phyloP scores from a whole-genome alignment of 352 stramenopile genomes.

The Saprolegnia parasitica region DNA sequence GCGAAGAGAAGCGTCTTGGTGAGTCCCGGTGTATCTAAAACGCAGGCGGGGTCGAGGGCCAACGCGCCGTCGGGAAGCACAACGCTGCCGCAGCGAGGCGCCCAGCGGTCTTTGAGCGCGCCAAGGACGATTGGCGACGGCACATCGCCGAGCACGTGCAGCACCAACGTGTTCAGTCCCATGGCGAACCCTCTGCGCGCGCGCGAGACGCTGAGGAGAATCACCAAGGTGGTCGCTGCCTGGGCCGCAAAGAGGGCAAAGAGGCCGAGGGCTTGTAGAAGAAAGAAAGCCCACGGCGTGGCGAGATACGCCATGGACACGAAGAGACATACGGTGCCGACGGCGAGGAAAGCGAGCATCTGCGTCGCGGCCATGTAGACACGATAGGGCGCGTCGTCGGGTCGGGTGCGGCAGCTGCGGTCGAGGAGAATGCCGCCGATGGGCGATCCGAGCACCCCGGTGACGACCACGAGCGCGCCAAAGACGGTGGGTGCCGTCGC shows the following conservation, averaged over 20 bases:
- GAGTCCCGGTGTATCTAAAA: slow-evolving; percentile 51
- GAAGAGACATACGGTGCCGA: neutral
- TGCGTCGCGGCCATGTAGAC: neutral
- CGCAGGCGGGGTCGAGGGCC: slow-evolving; percentile 59
- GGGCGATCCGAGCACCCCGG: slow-evolving; percentile 32
- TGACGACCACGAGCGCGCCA: slow-evolving; percentile 17
- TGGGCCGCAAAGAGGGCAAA: slow-evolving; percentile 71
- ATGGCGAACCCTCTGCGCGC: slow-evolving; percentile 68
- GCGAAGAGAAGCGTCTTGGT: slow-evolving; percentile 66
- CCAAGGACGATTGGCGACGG: slow-evolving; percentile 90
- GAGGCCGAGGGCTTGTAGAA: slow-evolving; percentile 36
- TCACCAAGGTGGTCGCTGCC: slow-evolving; percentile 75
- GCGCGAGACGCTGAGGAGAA: slow-evolving; percentile 83
- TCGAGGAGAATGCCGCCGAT: slow-evolving; percentile 39
- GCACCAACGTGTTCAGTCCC: slow-evolving; percentile 85
- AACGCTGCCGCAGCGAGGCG: slow-evolving; percentile 77
- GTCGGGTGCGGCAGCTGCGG: neutral
- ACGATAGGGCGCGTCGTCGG: neutral
- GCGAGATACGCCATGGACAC: neutral
- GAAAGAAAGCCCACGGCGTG: neutral
- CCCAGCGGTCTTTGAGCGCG: slow-evolving; percentile 88
- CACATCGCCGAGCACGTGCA: slow-evolving; percentile 92
- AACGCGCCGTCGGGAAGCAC: slow-evolving; percentile 45
- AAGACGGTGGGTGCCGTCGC: slow-evolving; percentile 7
- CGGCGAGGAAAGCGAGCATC: slow-evolving; percentile 27